Evolutionary conservation across 2,329 filamentous ascomycete species (phyloP).

Genomic region (Fusarium oxysporum): DNA sequence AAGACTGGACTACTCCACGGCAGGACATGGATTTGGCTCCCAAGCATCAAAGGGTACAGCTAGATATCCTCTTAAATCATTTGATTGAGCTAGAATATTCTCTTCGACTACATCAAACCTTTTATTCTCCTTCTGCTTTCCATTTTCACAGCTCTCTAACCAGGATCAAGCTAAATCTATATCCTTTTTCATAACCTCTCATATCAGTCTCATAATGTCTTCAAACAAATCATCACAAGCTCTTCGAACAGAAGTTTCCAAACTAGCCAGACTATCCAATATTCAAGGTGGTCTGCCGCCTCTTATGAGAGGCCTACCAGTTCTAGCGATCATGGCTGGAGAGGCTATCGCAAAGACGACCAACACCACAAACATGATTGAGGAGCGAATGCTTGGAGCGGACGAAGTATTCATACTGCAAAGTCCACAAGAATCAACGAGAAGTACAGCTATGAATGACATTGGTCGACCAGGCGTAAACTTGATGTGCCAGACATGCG

Average conservation of each 20-base stretch:
- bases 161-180: fast-evolving
- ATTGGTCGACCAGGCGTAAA: conserved; percentile 5
- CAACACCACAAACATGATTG: conserved; percentile 18
- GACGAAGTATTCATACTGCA: conserved; percentile 21
- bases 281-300: conserved; percentile 34
- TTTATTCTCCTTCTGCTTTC: too few species aligned
- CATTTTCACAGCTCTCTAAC: too few species aligned
- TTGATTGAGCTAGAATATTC: background rate
- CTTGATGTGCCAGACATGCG: conserved; percentile 18
- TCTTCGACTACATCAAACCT: too few species aligned
- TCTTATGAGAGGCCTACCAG: conserved; percentile 33
- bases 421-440: background rate
- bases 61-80: too few species aligned
- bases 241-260: conserved; percentile 31
- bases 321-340: conserved; percentile 31
- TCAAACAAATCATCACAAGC: conserved; percentile 5
- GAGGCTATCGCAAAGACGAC: conserved; percentile 31
- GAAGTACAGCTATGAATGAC: fast-evolving
- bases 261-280: conserved; percentile 33
- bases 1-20: background rate
- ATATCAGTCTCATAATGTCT: background rate
- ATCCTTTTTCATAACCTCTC: background rate
- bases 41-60: background rate
- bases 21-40: background rate
- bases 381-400: conserved; percentile 28